These are phyloP conservation scores for Bryoglossum gracile DNA, from an alignment of 495 filamentous ascomycete genomes.

Conservation along the genomic window DNA sequence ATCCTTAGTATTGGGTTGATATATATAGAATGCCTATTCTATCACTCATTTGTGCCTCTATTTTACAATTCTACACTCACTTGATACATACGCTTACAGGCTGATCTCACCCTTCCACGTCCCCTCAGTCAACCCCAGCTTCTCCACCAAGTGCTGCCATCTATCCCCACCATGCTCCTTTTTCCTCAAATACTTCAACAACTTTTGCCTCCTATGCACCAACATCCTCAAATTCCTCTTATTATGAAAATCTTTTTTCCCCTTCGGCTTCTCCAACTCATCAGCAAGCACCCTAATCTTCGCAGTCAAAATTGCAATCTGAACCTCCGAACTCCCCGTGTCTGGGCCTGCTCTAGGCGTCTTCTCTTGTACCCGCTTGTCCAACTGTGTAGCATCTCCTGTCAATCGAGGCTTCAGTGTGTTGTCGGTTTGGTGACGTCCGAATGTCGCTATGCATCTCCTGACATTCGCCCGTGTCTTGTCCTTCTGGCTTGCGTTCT, in stretches of 20 bases:
- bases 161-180: slow-evolving; percentile 87
- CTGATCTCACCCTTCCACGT: slow-evolving; percentile 83
- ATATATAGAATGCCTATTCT: too few relatives aligned
- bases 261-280: slow-evolving; percentile 46
- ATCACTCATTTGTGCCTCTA: too few relatives aligned
- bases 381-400: not conserved
- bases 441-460: slow-evolving; percentile 80
- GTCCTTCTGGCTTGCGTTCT: slow-evolving; percentile 68
- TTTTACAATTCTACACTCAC: slow-evolving; percentile 3
- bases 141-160: slow-evolving; percentile 77
- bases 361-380: slow-evolving; percentile 34
- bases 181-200: slow-evolving; percentile 73
- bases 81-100: slow-evolving; percentile 34
- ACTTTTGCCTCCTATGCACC: slow-evolving; percentile 83
- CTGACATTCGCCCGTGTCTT: slow-evolving; percentile 69
- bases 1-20: too few relatives aligned
- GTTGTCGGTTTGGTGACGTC: slow-evolving; percentile 81
- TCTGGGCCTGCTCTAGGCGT: slow-evolving; percentile 76
- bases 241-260: slow-evolving; percentile 77
- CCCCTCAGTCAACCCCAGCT: slow-evolving; percentile 75
- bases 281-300: slow-evolving; percentile 80
- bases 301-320: slow-evolving; percentile 91
- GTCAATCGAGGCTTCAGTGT: slow-evolving; percentile 48
- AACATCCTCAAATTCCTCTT: slow-evolving; percentile 81
- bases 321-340: slow-evolving; percentile 89